These are phyloP conservation scores for Phialocephala subalpina DNA, from an alignment of 2,329 filamentous ascomycete genomes.

Conservation along the genomic window DNA sequence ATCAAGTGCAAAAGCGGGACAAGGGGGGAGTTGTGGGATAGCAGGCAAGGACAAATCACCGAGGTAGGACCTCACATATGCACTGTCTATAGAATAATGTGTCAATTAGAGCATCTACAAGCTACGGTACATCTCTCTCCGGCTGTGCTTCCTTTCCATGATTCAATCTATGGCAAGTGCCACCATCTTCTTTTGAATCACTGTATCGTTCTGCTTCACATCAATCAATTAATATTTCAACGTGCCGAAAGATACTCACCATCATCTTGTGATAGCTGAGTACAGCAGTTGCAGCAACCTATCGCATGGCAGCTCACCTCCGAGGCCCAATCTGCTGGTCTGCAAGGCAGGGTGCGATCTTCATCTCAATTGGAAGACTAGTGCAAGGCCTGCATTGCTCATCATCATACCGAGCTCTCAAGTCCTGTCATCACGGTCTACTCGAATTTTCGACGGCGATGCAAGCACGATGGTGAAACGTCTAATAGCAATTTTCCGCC, in stretches of 20 bases:
- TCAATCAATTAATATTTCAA: background rate
- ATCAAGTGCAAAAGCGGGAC: background rate
- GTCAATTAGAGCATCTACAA: background rate
- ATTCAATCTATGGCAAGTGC: background rate
- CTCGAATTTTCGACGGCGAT: background rate
- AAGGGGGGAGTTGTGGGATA: background rate
- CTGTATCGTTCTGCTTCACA: background rate
- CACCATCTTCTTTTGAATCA: background rate
- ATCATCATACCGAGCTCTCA: background rate
- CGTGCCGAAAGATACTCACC: background rate
- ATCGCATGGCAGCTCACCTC: background rate
- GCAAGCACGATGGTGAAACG: background rate
- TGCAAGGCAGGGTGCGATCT: background rate
- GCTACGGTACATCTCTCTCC: background rate
- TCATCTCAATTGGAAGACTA: background rate
- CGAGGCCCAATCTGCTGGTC: background rate
- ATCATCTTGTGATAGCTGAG: background rate
- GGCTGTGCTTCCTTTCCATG: background rate
- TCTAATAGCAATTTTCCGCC: no score
- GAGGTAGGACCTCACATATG: background rate
- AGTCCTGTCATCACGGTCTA: background rate
- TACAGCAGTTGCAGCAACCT: background rate
- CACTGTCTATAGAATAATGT: slow-evolving; percentile 1
- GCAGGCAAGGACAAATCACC: background rate
- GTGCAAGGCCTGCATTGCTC: background rate